phyloP scores from a whole-genome alignment of 352 stramenopile species.

The Poterioochromonas sp. region DNA sequence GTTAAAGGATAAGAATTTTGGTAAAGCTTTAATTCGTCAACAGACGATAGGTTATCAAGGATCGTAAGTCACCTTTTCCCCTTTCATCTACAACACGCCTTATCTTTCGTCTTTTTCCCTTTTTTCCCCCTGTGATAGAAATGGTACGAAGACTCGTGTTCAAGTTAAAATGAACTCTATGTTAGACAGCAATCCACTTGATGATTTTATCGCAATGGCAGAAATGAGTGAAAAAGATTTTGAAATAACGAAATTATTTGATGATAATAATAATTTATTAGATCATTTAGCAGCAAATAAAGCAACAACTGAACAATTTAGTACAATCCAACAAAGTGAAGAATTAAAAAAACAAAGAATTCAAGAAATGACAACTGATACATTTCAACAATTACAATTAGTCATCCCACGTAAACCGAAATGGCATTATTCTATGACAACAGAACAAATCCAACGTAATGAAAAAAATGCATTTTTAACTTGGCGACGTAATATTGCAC shows the following conservation, averaged over 20 bases:
- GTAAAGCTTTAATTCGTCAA: not conserved
- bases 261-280: slow-evolving; percentile 36
- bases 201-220: slow-evolving; percentile 81
- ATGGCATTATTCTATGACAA: slow-evolving; percentile 86
- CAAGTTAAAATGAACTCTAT: slow-evolving; percentile 22
- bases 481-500: slow-evolving; percentile 90
- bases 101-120: too few relatives aligned
- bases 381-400: slow-evolving; percentile 85
- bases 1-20: slow-evolving; percentile 10
- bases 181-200: slow-evolving; percentile 50
- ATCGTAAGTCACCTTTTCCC: not conserved
- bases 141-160: not conserved
- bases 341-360: slow-evolving; percentile 5
- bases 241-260: slow-evolving; percentile 57
- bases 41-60: not conserved
- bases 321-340: not conserved
- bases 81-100: not conserved
- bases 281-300: slow-evolving; percentile 37
- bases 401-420: slow-evolving; percentile 86
- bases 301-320: not conserved
- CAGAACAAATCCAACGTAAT: slow-evolving; percentile 80
- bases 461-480: slow-evolving; percentile 96
- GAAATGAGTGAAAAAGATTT: slow-evolving; percentile 80
- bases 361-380: slow-evolving; percentile 35
- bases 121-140: not conserved